phyloP scores from a whole-genome alignment of 169 alveolate species.

The Theileria sp. region DNA sequence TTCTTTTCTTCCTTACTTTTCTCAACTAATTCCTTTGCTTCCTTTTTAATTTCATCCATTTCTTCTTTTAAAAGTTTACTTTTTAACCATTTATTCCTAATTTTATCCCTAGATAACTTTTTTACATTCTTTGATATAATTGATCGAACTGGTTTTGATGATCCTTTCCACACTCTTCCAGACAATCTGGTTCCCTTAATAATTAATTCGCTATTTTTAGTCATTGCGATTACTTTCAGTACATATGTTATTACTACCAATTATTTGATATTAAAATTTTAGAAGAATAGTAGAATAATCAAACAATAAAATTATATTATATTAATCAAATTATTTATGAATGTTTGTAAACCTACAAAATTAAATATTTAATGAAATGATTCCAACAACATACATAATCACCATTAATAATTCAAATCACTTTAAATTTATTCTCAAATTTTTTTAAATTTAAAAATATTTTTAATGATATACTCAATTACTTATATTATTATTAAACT shows the following conservation, averaged over 20 bases:
- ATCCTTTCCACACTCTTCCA: slow-evolving; percentile 63
- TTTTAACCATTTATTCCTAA: slow-evolving; percentile 49
- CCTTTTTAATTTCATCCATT: slow-evolving; percentile 55
- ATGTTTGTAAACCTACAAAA: no score
- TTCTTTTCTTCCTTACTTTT: slow-evolving; percentile 27
- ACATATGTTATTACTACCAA: neutral
- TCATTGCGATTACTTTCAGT: neutral
- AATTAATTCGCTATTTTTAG: neutral
- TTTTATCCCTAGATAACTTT: slow-evolving; percentile 31
- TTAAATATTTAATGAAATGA: neutral
- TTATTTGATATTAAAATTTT: no score
- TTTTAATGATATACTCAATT: neutral
- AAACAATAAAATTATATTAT: neutral
- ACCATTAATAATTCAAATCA: neutral
- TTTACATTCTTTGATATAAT: slow-evolving; percentile 17
- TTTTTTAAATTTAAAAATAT: no score
- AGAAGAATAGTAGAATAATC: neutral
- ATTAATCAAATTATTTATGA: no score
- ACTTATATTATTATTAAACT: no score
- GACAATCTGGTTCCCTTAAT: slow-evolving; percentile 65
- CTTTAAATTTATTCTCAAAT: no score
- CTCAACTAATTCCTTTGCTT: slow-evolving; percentile 36
- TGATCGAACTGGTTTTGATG: slow-evolving; percentile 48
- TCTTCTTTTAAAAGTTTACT: slow-evolving; percentile 27
- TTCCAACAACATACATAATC: neutral